Conservation (phyloP, 306 rosid species). For the Sindora glabra region DNA sequence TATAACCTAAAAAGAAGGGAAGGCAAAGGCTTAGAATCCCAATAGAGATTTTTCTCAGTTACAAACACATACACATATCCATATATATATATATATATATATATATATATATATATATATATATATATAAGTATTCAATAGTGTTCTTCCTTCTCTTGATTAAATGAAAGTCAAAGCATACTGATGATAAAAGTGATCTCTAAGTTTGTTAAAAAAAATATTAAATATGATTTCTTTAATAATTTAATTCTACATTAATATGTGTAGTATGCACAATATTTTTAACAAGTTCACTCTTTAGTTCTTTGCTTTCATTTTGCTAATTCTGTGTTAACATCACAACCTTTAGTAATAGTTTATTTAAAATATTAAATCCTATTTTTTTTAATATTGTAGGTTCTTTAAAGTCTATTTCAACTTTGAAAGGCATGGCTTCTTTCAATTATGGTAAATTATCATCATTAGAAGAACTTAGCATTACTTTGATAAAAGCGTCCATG, state of each 20-base stretch:
- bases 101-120: no score
- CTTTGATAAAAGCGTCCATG: slow-evolving; percentile 80
- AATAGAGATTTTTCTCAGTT: slow-evolving; percentile 49
- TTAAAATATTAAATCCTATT: slow-evolving; percentile 78
- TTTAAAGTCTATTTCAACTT: slow-evolving; percentile 92
- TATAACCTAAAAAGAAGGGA: slow-evolving; percentile 96
- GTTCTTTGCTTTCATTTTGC: slow-evolving; percentile 46
- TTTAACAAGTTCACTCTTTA: slow-evolving; percentile 41
- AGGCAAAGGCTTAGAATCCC: slow-evolving; percentile 68
- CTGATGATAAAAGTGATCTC: slow-evolving; percentile 88
- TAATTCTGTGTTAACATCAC: slow-evolving; percentile 62
- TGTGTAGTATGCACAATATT: slow-evolving; percentile 35
- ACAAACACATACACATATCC: no score
- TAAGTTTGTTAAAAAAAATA: slow-evolving; percentile 87
- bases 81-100: no score
- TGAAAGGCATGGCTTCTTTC: slow-evolving; percentile 58
- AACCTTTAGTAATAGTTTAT: slow-evolving; percentile 71
- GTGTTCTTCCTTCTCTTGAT: slow-evolving; percentile 90
- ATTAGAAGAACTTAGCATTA: slow-evolving; percentile 79
- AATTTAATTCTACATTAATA: slow-evolving; percentile 62
- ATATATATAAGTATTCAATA: slow-evolving; percentile 76
- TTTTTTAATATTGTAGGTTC: slow-evolving; percentile 84
- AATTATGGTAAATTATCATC: slow-evolving; percentile 79
- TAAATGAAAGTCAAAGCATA: slow-evolving; percentile 88
- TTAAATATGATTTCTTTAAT: slow-evolving; percentile 89